Evolutionary conservation across 805 yeast species (phyloP).

Genomic region (Metschnikowia baotianmanensis): DNA sequence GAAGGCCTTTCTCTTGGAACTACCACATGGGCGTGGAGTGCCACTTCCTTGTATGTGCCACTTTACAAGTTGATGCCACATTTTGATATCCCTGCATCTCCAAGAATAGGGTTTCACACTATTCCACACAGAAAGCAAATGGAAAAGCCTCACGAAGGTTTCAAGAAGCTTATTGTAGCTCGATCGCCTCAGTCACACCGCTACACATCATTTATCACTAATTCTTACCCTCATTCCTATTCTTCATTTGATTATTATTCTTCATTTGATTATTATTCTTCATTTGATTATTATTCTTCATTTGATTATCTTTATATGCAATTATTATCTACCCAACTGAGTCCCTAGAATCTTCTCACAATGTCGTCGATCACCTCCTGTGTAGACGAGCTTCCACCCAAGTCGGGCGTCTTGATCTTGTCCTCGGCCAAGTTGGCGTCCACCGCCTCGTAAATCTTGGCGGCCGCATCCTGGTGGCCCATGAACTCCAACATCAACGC

Average conservation of each 20-base stretch:
- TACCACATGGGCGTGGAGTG: too few relatives aligned
- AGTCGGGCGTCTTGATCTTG: slow-evolving; percentile 82
- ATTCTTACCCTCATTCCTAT: not conserved
- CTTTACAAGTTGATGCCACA: too few relatives aligned
- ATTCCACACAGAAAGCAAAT: too few relatives aligned
- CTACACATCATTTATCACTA: too few relatives aligned
- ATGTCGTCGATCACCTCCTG: slow-evolving; percentile 86
- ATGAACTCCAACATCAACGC: slow-evolving; percentile 97
- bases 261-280: not conserved
- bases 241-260: too few relatives aligned
- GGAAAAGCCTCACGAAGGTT: too few relatives aligned
- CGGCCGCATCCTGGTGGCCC: slow-evolving; percentile 88
- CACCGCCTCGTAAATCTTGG: slow-evolving; percentile 88
- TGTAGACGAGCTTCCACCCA: slow-evolving; percentile 88
- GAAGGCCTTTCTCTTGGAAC: too few relatives aligned
- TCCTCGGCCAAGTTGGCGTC: slow-evolving; percentile 88
- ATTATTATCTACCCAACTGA: not conserved
- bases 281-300: not conserved
- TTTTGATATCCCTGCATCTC: too few relatives aligned
- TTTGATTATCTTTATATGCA: not conserved
- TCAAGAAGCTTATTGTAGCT: too few relatives aligned
- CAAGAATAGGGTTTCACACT: too few relatives aligned
- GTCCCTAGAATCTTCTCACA: slow-evolving; percentile 43
- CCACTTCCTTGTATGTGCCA: too few relatives aligned
- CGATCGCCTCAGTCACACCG: too few relatives aligned